Evolutionary conservation across 441 rosid species (phyloP), one percentile per base, ranked within the genome.

Genomic region (Biscutella laevigata): DNA sequence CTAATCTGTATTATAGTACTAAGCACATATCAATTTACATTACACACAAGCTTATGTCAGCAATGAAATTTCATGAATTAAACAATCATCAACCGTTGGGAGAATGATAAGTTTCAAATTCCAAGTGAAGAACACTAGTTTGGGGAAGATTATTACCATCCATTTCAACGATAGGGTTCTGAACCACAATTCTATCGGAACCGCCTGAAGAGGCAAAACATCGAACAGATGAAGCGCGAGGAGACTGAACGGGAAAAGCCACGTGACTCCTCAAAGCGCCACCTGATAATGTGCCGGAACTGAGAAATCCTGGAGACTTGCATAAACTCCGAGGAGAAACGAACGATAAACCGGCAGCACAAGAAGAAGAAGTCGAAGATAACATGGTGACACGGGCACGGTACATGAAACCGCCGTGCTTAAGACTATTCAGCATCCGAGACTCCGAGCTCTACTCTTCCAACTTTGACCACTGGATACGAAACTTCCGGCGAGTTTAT

Each of bases 111-210:
- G 2, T 6, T 24, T 33, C 7, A 5, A 14, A 32, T 33, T 33
- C 8, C 13, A 25, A 9, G 28, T n/a, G 19, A 11, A 21, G 33
- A 56, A n/a, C 7, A 32, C 0, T 27, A 17, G 14, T 15, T 7
- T 1, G 0, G 44, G n/a, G 15, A 54, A 5, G 24, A 66, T 68
- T 51, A 67, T 75, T 68, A 85, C 95, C 98, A 66, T 91, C 96
- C 96, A 91, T 87, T 72, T 91, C 96, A 26, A 87, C 95, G 57
- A 88, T 73, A 12, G 96, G 96, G 24, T 84, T 91, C 49, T 72
- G 77, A 54, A 91, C 88, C 70, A 71, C 71, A 50, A 91, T 74
- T 57, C 67, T 77, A 61, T 88, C 87, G 53, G 80, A 76, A 29
- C 66, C 81, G 13, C 68, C 42, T 6, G 80, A 69, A 53, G 88